Conservation (phyloP, 192 early-diverging fungal species). For the Chytriomyces sp. region DNA sequence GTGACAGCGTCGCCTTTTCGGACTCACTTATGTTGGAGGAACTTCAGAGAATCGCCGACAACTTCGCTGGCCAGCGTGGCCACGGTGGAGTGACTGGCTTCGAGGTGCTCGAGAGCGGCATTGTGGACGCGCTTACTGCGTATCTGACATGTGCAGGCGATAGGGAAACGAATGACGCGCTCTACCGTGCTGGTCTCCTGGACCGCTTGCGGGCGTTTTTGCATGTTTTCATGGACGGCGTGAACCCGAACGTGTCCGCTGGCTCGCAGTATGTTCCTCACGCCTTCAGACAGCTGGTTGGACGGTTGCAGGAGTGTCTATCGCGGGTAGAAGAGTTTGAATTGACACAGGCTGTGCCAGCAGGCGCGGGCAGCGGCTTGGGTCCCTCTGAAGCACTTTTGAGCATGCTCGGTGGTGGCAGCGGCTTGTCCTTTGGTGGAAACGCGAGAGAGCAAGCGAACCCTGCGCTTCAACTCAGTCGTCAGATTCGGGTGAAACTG, state of each 20-base stretch:
- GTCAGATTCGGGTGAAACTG: conserved; percentile 72
- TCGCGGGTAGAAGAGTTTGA: conserved; percentile 70
- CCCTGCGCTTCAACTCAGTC: conserved; percentile 65
- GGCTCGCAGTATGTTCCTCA: conserved; percentile 40
- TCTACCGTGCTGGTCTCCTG: conserved; percentile 21
- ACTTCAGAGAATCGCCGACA: conserved; percentile 28
- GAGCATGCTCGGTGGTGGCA: background rate
- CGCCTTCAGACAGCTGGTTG: conserved; percentile 59
- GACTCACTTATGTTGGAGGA: conserved; percentile 15
- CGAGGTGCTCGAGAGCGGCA: conserved; percentile 76
- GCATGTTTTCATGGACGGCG: conserved; percentile 58
- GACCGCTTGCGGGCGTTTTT: conserved; percentile 46
- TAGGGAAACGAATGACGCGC: conserved; percentile 17
- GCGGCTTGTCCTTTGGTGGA: background rate
- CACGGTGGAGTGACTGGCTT: conserved; percentile 65
- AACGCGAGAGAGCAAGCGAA: conserved; percentile 7
- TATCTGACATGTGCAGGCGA: conserved; percentile 46
- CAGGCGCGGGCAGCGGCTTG: background rate
- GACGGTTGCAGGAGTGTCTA: conserved; percentile 71
- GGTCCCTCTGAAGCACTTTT: background rate
- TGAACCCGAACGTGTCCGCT: conserved; percentile 35
- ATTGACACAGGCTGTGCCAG: conserved; percentile 53
- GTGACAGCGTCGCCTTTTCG: background rate
- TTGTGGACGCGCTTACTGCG: conserved; percentile 62
- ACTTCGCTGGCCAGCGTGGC: conserved; percentile 35